These are phyloP conservation scores for Iris macrosiphon DNA, from an alignment of 106 monocot species.

Conservation along the genomic window DNA sequence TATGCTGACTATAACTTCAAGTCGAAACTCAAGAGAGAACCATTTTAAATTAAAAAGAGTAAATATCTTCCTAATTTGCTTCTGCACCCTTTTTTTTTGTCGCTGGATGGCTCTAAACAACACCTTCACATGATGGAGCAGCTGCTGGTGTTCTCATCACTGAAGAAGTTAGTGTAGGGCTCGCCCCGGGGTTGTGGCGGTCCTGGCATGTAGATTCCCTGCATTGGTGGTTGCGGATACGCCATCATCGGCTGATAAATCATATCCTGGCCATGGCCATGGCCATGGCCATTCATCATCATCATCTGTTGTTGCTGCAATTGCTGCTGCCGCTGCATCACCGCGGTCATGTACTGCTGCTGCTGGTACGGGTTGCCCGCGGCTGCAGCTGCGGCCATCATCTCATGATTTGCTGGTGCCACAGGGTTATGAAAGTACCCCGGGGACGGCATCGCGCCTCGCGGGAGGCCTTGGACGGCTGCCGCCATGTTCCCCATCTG, in stretches of 20 bases:
- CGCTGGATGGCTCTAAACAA: too few relatives aligned
- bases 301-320: constrained; percentile 30
- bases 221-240: constrained; percentile 14
- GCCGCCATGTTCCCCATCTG: constrained; percentile 5
- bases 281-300: constrained; percentile 52
- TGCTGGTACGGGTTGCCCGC: constrained; percentile 23
- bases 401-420: background rate
- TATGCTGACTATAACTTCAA: too few relatives aligned
- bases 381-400: too few relatives aligned
- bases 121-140: constrained; percentile 53
- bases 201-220: constrained; percentile 13
- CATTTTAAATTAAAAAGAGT: too few relatives aligned
- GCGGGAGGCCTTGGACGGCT: constrained; percentile 30
- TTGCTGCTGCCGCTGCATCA: constrained; percentile 31
- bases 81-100: too few relatives aligned
- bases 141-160: constrained; percentile 58
- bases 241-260: constrained; percentile 12
- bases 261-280: constrained; percentile 9
- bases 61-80: too few relatives aligned
- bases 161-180: constrained; percentile 39
- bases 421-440: constrained; percentile 18
- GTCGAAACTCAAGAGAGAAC: too few relatives aligned
- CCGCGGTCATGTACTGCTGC: constrained; percentile 26
- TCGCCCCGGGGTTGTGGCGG: constrained; percentile 16
- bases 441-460: constrained; percentile 11